Evolutionary conservation across 31 red algal genomes (phyloP).

Genomic region (Porphyra umbilicalis): DNA sequence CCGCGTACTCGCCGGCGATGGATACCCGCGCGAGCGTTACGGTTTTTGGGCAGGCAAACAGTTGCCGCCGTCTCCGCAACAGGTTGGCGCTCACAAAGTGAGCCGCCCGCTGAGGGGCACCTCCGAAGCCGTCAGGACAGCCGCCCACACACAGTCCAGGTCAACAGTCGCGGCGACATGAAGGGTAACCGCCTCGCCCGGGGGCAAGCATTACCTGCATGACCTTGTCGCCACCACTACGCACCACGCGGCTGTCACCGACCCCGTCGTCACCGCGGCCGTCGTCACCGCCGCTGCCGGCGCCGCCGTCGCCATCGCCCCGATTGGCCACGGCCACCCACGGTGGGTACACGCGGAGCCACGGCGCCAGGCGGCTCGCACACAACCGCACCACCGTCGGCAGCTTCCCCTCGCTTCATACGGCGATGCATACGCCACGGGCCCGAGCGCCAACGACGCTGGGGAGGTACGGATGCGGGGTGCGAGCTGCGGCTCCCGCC

Average conservation of each 20-base stretch:
- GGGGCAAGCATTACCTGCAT: not conserved
- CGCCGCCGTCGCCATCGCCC: not conserved
- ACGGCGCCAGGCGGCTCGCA: constrained; percentile 8
- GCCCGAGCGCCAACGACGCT: constrained; percentile 23
- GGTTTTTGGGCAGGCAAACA: not conserved
- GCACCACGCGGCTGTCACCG: constrained; percentile 17
- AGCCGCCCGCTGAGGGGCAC: not conserved
- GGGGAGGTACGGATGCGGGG: constrained; percentile 12
- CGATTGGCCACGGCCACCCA: constrained; percentile 5
- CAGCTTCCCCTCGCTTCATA: constrained; percentile 10
- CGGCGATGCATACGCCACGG: constrained; percentile 29
- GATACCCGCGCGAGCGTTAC: not conserved
- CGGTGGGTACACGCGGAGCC: constrained; percentile 1
- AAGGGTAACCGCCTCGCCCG: not conserved
- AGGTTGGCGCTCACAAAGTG: not conserved
- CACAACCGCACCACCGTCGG: constrained; percentile 18
- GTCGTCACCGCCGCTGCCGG: not conserved
- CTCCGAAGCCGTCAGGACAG: not conserved
- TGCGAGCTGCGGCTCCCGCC: constrained; percentile 28
- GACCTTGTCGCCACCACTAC: not conserved
- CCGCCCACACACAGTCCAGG: not conserved
- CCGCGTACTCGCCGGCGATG: not conserved
- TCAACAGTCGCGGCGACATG: not conserved
- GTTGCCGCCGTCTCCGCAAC: not conserved
- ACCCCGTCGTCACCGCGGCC: too few relatives aligned